phyloP scores from a whole-genome alignment of 2,329 filamentous ascomycete species.

The Penicillium sp. region DNA sequence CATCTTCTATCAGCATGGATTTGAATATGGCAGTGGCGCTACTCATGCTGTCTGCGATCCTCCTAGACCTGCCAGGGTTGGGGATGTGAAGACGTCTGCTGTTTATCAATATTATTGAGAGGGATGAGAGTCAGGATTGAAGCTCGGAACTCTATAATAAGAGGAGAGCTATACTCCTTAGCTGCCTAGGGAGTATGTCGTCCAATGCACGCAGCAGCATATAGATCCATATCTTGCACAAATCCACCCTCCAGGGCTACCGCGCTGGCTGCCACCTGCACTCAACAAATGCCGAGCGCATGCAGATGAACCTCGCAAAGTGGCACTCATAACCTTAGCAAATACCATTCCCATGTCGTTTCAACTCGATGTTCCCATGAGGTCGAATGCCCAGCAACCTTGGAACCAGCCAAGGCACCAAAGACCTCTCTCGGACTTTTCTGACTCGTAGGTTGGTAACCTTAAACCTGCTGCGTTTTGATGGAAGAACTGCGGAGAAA shows the following conservation, averaged over 20 bases:
- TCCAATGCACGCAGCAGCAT: constrained; percentile 3
- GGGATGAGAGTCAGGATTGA: background rate
- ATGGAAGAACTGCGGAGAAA: background rate
- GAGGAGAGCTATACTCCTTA: background rate
- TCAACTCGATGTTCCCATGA: no score
- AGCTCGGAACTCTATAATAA: no score
- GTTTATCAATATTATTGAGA: background rate
- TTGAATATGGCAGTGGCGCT: background rate
- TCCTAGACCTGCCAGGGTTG: background rate
- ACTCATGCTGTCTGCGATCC: background rate
- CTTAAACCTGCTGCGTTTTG: background rate
- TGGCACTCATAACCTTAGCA: no score
- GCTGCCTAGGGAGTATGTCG: background rate
- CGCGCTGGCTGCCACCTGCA: no score
- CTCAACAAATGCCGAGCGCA: no score
- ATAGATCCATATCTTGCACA: constrained; percentile 7
- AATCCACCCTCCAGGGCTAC: background rate
- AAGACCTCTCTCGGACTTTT: no score
- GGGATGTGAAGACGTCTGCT: background rate
- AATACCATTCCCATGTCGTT: no score
- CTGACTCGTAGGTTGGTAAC: no score
- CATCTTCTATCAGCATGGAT: constrained; percentile 5
- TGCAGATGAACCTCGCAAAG: no score
- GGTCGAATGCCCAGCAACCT: no score
- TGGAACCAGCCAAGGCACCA: no score